Base-by-base conservation (phyloP, 1,139 yeast species). In the Debaryomyces robertsiae region DNA sequence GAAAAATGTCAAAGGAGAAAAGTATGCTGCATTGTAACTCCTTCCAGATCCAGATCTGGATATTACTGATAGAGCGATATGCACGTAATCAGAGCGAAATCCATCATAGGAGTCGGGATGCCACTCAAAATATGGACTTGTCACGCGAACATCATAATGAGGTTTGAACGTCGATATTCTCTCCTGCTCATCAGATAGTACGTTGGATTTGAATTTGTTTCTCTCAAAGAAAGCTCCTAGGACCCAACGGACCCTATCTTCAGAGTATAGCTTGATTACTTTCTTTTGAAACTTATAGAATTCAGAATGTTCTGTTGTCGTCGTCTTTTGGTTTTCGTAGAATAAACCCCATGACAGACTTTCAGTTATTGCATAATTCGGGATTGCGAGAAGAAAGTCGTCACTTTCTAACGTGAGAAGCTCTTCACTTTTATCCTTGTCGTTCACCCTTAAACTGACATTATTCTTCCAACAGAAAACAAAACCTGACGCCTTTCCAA, bases 41-140 rank as follows among this genome's bases (percentile, higher is more conserved):
- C 62, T 60, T 0, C 69, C 72, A 3, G 53, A 50, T 1, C 52
- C 37, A 0, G 72, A 58, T 22, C 58, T 61, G 2, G 76, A 70
- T 9, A 60, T 60, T 6, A 73, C 77, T 0, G 71, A 55, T 23
- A 91, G 71, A 0, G 94, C 87, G 77, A 91, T 68, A 57, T 89
- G 96, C 13, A 90, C 72, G 52, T 77, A 86, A 39, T 86, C 81
- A 41, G 94, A 82, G 57, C 98, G 68, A 64, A 86, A 91, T 0
- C 88, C 94, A 3, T 60, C 58, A 54, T 83, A 91, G 0, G 96
- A 87, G 59, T 93, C 98, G 52, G 75, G 74, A 39, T 72, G 77
- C 45, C 58, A 60, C 0, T 63, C 68, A 46, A 60, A 69, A 10
- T 48, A 52, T 1, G 78, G 77, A 37, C 66, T 67, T 0, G 77